Conservation (phyloP, 2,329 filamentous ascomycete species). For the Aspergillus tanneri region DNA sequence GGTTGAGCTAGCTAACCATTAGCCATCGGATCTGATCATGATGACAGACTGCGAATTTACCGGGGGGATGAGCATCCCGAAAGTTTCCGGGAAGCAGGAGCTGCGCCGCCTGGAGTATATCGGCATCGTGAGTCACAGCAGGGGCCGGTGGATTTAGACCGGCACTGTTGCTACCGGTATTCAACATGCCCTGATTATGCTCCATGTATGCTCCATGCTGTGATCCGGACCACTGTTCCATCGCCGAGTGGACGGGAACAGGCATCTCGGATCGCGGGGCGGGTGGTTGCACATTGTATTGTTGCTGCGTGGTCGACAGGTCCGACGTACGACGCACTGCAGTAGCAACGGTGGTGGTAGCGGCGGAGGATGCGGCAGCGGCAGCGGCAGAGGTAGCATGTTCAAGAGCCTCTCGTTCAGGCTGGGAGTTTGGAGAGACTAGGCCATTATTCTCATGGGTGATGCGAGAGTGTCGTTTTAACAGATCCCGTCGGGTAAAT, state of each 20-base stretch:
- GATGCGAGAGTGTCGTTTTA: conserved; percentile 37
- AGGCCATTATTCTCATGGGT: conserved; percentile 32
- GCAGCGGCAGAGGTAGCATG: too few species aligned
- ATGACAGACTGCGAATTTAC: background rate
- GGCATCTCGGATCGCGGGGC: conserved; percentile 23
- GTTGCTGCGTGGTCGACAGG: conserved; percentile 17
- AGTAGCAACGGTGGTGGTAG: too few species aligned
- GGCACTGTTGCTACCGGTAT: conserved; percentile 14
- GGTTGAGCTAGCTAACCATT: conserved; percentile 23
- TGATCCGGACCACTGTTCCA: conserved; percentile 30
- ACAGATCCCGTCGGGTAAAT: conserved; percentile 36
- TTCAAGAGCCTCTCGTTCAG: conserved; percentile 20
- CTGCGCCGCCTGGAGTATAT: conserved; percentile 42
- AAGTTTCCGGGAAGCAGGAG: conserved; percentile 34
- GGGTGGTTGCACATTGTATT: conserved; percentile 16
- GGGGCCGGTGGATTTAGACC: conserved; percentile 21
- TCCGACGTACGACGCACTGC: conserved; percentile 16
- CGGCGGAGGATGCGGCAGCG: too few species aligned
- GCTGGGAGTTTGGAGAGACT: conserved; percentile 30
- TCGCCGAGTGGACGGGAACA: conserved; percentile 21
- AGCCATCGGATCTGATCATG: background rate
- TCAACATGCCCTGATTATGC: conserved; percentile 24
- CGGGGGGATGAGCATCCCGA: conserved; percentile 20
- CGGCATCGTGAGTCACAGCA: conserved; percentile 31
- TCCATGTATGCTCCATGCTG: conserved; percentile 29